Conservation (phyloP, 192 early-diverging fungal species). For the Dispira parvispora region DNA sequence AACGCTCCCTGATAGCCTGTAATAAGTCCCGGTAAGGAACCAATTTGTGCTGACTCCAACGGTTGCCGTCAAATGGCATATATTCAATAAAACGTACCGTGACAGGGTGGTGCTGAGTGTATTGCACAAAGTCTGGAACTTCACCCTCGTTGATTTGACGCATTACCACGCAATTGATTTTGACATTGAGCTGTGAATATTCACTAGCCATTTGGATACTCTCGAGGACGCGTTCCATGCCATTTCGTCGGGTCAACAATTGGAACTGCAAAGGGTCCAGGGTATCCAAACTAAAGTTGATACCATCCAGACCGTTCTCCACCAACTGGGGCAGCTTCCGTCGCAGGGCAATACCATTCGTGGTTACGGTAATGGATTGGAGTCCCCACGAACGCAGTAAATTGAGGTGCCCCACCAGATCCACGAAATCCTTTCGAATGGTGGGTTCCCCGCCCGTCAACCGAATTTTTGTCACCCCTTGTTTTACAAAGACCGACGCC, state of each 20-base stretch:
- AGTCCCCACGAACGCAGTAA: slow-evolving; percentile 55
- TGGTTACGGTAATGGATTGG: slow-evolving; percentile 74
- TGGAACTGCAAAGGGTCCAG: slow-evolving; percentile 76
- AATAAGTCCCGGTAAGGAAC: slow-evolving; percentile 72
- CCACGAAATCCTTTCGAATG: slow-evolving; percentile 73
- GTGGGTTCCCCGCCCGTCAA: slow-evolving; percentile 96
- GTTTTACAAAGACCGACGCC: slow-evolving; percentile 65
- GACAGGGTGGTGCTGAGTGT: slow-evolving; percentile 57
- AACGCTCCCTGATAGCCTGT: slow-evolving; percentile 29
- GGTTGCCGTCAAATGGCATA: slow-evolving; percentile 97
- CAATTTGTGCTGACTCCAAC: slow-evolving; percentile 70
- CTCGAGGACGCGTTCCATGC: slow-evolving; percentile 58
- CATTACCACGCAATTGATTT: slow-evolving; percentile 92
- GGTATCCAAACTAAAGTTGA: slow-evolving; percentile 90
- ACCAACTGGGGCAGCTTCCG: slow-evolving; percentile 58
- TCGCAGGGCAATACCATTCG: slow-evolving; percentile 83
- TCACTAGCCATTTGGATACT: slow-evolving; percentile 50
- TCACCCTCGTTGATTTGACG: slow-evolving; percentile 72
- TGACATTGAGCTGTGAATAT: slow-evolving; percentile 53
- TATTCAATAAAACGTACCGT: slow-evolving; percentile 93
- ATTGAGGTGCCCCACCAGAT: slow-evolving; percentile 70
- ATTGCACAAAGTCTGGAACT: slow-evolving; percentile 63
- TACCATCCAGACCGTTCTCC: slow-evolving; percentile 56
- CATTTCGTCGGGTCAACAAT: slow-evolving; percentile 71
- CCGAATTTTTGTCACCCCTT: slow-evolving; percentile 87